phyloP scores from a whole-genome alignment of 1,284 basidiomycete genomes.

The Trichosporon coremiiforme region DNA sequence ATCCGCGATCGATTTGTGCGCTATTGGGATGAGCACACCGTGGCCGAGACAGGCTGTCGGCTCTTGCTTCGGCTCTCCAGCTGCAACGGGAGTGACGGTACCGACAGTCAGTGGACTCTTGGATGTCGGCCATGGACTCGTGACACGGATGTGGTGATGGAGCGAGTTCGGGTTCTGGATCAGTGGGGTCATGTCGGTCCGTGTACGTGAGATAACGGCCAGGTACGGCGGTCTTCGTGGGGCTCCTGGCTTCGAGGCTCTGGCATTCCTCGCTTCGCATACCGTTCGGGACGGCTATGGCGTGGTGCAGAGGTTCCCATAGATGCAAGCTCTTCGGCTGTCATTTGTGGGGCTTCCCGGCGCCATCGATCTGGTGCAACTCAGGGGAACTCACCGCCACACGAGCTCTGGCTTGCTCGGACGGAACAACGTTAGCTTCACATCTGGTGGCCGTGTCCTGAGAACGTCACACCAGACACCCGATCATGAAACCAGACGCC shows the following conservation, averaged over 20 bases:
- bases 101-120: neutral
- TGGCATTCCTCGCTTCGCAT: neutral
- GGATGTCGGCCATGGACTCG: neutral
- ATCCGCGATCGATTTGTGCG: neutral
- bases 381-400: no score
- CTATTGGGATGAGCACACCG: no score
- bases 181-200: neutral
- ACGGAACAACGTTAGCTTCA: neutral
- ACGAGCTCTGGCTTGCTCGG: neutral
- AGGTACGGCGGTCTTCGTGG: neutral
- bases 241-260: neutral
- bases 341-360: no score
- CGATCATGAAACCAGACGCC: neutral
- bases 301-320: no score
- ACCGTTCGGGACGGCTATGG: neutral
- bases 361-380: no score
- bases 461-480: neutral
- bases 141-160: neutral
- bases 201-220: slow-evolving; percentile 2
- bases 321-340: no score
- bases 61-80: no score
- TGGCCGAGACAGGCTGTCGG: neutral
- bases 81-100: neutral
- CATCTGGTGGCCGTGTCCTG: neutral
- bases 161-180: neutral